A percentile compares a stretch with the other conserved stretches of the same genome.
phyloP scores from a whole-genome alignment of 108 stramenopile genomes.

The Cyclotella sp. region DNA sequence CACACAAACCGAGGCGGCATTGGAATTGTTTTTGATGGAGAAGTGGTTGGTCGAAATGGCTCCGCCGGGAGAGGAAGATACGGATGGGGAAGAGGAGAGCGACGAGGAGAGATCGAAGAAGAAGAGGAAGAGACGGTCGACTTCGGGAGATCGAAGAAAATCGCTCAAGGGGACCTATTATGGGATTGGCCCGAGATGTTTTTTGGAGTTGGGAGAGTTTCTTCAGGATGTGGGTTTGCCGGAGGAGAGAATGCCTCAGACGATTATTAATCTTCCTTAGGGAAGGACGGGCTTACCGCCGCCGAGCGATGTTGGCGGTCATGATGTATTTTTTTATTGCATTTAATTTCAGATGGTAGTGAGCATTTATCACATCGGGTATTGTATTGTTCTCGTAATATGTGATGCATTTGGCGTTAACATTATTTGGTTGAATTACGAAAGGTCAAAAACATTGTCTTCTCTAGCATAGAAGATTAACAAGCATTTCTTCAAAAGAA shows the following conservation, averaged over 20 bases:
- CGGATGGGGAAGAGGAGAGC: constrained; percentile 10
- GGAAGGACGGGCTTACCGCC: neutral
- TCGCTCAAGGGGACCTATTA: constrained; percentile 43
- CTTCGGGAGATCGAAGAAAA: constrained; percentile 18
- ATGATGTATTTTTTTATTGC: too few relatives aligned
- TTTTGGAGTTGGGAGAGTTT: constrained; percentile 65
- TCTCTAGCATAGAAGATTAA: too few relatives aligned
- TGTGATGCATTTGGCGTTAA: too few relatives aligned
- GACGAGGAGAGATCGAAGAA: constrained; percentile 16
- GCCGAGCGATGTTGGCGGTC: neutral
- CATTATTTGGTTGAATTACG: too few relatives aligned
- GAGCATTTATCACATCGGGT: too few relatives aligned
- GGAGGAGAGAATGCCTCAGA: constrained; percentile 70
- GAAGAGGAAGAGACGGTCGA: constrained; percentile 18
- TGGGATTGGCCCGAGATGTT: constrained; percentile 70
- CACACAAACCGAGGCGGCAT: constrained; percentile 46
- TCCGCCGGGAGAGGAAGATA: constrained; percentile 43
- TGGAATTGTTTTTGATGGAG: constrained; percentile 35
- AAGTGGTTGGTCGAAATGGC: constrained; percentile 54
- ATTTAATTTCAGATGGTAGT: too few relatives aligned
- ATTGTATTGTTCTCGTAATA: too few relatives aligned
- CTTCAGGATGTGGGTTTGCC: constrained; percentile 59
- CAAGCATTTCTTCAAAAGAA: too few relatives aligned
- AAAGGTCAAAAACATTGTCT: too few relatives aligned
- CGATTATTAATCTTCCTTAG: constrained; percentile 62